phyloP scores from a whole-genome alignment of 192 early-diverging fungal genomes.

The Allomyces macrogynus region DNA sequence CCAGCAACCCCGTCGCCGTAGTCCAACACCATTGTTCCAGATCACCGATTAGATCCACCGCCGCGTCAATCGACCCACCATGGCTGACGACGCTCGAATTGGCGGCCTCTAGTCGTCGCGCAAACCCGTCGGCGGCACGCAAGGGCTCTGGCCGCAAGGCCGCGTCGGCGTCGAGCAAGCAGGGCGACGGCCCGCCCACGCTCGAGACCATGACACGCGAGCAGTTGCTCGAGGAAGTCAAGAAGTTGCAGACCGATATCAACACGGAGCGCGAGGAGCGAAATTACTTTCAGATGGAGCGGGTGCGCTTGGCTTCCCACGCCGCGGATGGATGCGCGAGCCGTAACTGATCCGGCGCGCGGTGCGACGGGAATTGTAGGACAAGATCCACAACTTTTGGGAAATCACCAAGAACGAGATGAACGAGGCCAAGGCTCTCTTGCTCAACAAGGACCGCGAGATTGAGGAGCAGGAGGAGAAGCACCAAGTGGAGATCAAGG shows the following conservation, averaged over 20 bases:
- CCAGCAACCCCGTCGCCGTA: too few relatives aligned
- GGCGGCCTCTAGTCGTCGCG: too few relatives aligned
- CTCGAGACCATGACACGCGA: slow-evolving; percentile 4
- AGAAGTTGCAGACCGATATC: slow-evolving; percentile 26
- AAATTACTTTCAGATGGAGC: slow-evolving; percentile 40
- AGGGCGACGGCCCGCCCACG: not conserved
- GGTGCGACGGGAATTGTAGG: slow-evolving; percentile 9
- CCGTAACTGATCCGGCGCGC: too few relatives aligned
- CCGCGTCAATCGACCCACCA: too few relatives aligned
- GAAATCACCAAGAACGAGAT: slow-evolving; percentile 38
- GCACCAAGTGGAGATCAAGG: slow-evolving; percentile 46
- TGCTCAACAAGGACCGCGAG: slow-evolving; percentile 39
- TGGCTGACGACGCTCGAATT: too few relatives aligned
- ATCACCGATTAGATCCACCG: too few relatives aligned
- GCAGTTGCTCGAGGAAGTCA: slow-evolving; percentile 15
- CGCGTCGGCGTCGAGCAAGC: too few relatives aligned
- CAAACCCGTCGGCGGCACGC: too few relatives aligned
- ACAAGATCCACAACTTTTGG: slow-evolving; percentile 37
- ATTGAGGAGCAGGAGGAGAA: slow-evolving; percentile 41
- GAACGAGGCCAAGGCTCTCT: slow-evolving; percentile 18
- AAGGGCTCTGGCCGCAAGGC: too few relatives aligned
- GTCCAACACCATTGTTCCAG: too few relatives aligned
- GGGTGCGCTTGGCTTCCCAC: slow-evolving; percentile 11
- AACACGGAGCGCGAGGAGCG: slow-evolving; percentile 28
- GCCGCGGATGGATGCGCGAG: too few relatives aligned